A percentile compares a stretch with the other conserved stretches of the same genome.
Conservation (phyloP, 2,329 filamentous ascomycete species). For the Aspergillus alliaceus region DNA sequence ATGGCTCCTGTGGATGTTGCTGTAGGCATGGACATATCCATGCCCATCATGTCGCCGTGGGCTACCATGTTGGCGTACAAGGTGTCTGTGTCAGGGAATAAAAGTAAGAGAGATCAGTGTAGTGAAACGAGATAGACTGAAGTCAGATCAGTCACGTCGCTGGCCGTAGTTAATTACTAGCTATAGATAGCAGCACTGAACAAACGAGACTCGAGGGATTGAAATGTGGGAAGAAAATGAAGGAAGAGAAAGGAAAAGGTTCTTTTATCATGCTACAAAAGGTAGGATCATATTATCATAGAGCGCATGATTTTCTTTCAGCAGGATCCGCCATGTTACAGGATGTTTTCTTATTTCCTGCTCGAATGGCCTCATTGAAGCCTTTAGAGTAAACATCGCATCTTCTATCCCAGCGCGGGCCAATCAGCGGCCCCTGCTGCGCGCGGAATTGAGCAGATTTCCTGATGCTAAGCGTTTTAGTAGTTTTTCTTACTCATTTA, state of each 20-base stretch:
- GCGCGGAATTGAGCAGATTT: slow-evolving; percentile 27
- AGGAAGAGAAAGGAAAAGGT: background rate
- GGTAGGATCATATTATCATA: background rate
- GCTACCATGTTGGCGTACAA: background rate
- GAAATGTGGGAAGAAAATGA: background rate
- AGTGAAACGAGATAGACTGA: background rate
- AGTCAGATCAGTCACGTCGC: background rate
- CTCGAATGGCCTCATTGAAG: slow-evolving; percentile 5
- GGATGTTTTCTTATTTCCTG: background rate
- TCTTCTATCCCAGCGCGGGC: background rate
- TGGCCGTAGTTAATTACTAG: background rate
- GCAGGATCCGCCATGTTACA: background rate
- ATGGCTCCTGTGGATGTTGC: slow-evolving; percentile 38
- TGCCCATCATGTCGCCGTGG: slow-evolving; percentile 36
- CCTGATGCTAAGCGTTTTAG: slow-evolving; percentile 6
- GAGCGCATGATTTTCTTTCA: background rate
- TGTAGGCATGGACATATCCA: slow-evolving; percentile 57
- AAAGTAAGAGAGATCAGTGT: background rate
- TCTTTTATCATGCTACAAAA: background rate
- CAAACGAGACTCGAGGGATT: background rate
- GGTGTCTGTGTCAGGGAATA: background rate
- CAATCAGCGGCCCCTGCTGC: background rate
- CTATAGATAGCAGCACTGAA: slow-evolving; percentile 3
- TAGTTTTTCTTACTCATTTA: background rate
- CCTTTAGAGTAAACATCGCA: background rate